Base-by-base conservation (phyloP, 768 basidiomycete species). In the Cystofilobasidium capitatum region DNA sequence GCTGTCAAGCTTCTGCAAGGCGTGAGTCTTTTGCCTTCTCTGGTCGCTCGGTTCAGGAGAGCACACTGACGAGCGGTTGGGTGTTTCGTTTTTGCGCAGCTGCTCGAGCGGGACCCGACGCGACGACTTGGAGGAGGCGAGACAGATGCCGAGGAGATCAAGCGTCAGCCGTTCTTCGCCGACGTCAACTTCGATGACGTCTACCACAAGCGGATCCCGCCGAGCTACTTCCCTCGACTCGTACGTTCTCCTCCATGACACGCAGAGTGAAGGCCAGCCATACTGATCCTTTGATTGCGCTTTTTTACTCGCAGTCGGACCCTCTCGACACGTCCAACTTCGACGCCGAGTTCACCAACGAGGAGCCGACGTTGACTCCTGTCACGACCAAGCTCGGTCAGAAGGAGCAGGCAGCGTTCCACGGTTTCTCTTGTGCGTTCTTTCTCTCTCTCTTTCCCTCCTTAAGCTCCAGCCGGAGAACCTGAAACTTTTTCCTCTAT, bases 181-280 rank as follows among this genome's bases (percentile, higher is more conserved):
- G 96, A 98, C 76, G 89, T 94, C 58, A 97, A 79, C 79, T 99
- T 88, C 77, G 96, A 98, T 71, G 94, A 97, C 77, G 88, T 99
- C n/a, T 76, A 94, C 71, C 82, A 96, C 80, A 98, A 98, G 79
- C 89, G 93, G 69, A 91, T 98, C 74, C 92, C 93, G 26, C 89
- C 92, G 26, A 90, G 94, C 4, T 99, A 97, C 81, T 92, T 91
- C 85, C 96, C 96, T 20, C 89, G 87, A 2, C 91, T 99, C 74
- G 92, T 91, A 74, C 76, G 89, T 78, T 10, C 58, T 62, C 17
- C n/a, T 6, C 20, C 14, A 20, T 40, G n/a, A n/a, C n/a, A n/a
- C n/a, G n/a, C n/a, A n/a, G n/a, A n/a, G n/a, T n/a, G n/a, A n/a
- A n/a, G n/a, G n/a, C n/a, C n/a, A n/a, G n/a, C n/a, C n/a, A n/a